Percentiles rank a stretch among this genome's conserved stretches.
These are phyloP conservation scores for Gloeophyllum trabeum DNA, from an alignment of 768 basidiomycete species.

Conservation along the genomic window DNA sequence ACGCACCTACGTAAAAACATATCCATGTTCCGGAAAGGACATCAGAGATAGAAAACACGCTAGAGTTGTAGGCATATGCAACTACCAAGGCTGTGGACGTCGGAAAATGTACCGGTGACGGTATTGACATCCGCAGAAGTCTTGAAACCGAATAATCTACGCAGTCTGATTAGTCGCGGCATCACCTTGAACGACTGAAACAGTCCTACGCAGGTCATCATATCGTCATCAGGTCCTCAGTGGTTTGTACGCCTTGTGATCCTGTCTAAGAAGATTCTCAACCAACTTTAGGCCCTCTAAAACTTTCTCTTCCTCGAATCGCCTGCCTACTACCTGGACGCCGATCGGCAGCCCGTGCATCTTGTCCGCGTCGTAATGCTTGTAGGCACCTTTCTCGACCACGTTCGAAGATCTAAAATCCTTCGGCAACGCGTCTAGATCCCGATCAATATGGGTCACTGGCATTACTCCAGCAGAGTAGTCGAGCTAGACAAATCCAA, in stretches of 20 bases:
- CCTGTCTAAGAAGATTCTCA: conserved; percentile 12
- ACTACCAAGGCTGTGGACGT: no score
- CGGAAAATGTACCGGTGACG: no score
- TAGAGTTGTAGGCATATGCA: no score
- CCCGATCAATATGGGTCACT: conserved; percentile 37
- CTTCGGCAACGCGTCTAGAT: conserved; percentile 25
- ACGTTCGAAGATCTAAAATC: conserved; percentile 27
- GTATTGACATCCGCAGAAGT: no score
- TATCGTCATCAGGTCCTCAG: neutral
- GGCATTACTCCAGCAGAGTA: conserved; percentile 51
- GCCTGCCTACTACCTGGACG: conserved; percentile 49
- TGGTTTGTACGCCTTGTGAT: neutral
- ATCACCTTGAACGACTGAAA: no score
- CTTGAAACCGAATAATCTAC: no score
- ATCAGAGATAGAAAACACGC: no score
- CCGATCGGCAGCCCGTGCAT: conserved; percentile 64
- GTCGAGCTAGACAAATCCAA: conserved; percentile 36
- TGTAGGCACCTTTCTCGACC: conserved; percentile 33
- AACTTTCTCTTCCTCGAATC: conserved; percentile 66
- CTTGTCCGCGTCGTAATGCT: conserved; percentile 43
- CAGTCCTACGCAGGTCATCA: no score
- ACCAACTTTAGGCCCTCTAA: conserved; percentile 59
- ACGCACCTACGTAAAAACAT: no score
- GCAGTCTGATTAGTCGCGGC: no score
- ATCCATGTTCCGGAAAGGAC: no score